Conservation (phyloP, 495 filamentous ascomycete genomes). For the Penicillium bialowiezense region DNA sequence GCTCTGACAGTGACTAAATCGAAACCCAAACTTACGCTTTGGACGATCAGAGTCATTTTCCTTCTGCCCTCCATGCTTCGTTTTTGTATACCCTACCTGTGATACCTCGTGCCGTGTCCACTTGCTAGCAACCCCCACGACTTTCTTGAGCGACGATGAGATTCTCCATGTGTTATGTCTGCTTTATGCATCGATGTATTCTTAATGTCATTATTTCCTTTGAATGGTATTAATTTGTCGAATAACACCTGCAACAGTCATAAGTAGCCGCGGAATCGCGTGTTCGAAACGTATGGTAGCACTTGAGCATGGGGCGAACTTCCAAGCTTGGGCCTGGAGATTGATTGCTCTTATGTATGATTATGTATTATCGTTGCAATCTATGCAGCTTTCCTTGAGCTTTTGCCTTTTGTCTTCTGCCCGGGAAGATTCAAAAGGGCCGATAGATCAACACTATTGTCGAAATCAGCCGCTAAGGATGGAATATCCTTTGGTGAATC, state of each 20-base stretch:
- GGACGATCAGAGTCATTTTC: neutral
- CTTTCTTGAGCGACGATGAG: neutral
- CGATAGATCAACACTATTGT: constrained; percentile 6
- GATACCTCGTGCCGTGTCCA: too few relatives aligned
- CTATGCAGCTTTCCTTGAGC: neutral
- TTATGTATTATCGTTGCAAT: neutral
- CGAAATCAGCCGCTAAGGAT: constrained; percentile 9
- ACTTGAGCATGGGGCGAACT: too few relatives aligned
- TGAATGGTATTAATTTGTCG: neutral
- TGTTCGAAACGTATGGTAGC: too few relatives aligned
- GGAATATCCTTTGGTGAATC: constrained; percentile 18
- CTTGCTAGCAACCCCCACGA: neutral
- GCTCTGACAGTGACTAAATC: constrained; percentile 20
- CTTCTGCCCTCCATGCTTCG: neutral
- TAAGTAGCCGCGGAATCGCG: too few relatives aligned
- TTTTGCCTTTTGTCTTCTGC: neutral
- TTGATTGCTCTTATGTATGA: neutral
- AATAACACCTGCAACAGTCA: too few relatives aligned
- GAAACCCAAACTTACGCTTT: neutral
- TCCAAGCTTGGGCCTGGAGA: too few relatives aligned
- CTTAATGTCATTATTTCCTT: neutral
- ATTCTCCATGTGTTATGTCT: neutral
- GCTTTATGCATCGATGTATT: neutral
- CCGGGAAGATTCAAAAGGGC: constrained; percentile 6
- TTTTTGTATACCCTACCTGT: constrained; percentile 2